Conservation (phyloP, 2,329 filamentous ascomycete species). For the Apiospora kogelbergensis region DNA sequence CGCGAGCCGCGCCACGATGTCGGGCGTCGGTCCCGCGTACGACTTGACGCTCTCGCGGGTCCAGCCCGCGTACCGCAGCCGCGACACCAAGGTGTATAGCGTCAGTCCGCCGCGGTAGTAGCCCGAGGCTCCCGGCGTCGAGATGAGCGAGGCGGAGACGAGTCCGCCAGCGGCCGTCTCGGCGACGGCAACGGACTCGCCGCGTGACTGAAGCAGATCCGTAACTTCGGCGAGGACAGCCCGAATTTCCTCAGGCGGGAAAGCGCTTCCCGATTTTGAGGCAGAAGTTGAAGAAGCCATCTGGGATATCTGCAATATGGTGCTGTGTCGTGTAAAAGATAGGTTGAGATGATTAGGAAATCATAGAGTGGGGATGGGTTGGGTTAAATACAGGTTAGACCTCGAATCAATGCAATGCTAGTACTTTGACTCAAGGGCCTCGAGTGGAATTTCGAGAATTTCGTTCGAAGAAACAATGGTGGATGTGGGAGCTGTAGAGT, state of each 20-base stretch:
- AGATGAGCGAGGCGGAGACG: constrained; percentile 58
- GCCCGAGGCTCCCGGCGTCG: constrained; percentile 55
- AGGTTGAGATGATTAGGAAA: neutral
- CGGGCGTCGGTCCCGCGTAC: constrained; percentile 60
- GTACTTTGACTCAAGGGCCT: neutral
- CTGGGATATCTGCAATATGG: neutral
- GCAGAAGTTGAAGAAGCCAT: neutral
- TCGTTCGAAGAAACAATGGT: neutral
- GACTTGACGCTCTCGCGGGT: constrained; percentile 48
- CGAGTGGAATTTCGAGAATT: neutral
- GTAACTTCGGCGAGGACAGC: constrained; percentile 49
- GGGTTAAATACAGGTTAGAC: neutral
- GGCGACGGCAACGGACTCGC: constrained; percentile 59
- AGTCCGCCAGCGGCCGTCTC: constrained; percentile 66
- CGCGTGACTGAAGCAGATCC: constrained; percentile 50
- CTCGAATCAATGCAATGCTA: neutral
- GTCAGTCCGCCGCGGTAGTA: constrained; percentile 65
- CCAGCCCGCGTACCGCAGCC: constrained; percentile 61
- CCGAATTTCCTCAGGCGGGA: constrained; percentile 36
- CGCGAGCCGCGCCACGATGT: constrained; percentile 56
- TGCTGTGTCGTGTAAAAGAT: neutral
- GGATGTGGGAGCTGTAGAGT: neutral
- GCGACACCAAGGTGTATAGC: constrained; percentile 58
- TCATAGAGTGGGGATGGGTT: neutral
- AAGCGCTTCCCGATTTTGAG: constrained; percentile 11